Evolutionary conservation across 2,329 filamentous ascomycete genomes (phyloP).

Genomic region (Didymella pinodella): DNA sequence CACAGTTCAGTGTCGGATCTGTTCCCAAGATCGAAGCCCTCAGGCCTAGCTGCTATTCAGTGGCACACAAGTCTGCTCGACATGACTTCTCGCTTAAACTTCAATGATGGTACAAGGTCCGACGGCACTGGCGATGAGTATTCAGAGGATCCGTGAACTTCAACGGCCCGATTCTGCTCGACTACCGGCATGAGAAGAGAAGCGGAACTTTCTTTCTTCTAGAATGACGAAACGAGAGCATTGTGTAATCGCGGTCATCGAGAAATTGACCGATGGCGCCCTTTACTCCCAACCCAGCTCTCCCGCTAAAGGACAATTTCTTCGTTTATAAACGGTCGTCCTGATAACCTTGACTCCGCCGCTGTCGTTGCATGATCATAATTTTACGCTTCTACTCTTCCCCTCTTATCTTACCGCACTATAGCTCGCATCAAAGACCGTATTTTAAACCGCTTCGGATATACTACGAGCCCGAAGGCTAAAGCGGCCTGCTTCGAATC

Average conservation of each 20-base stretch:
- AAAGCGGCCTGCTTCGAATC: neutral
- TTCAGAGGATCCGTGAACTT: slow-evolving; percentile 8
- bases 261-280: neutral
- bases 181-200: slow-evolving; percentile 9
- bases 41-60: neutral
- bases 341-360: neutral
- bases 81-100: neutral
- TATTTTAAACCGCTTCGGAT: neutral
- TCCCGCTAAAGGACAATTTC: neutral
- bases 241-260: neutral
- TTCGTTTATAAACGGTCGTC: neutral
- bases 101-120: neutral
- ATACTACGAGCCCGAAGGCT: neutral
- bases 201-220: neutral
- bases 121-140: neutral
- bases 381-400: neutral
- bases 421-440: slow-evolving; percentile 3
- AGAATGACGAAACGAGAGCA: neutral
- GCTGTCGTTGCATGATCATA: neutral
- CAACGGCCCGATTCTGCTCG: slow-evolving; percentile 2
- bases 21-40: neutral
- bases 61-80: neutral
- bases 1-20: neutral
- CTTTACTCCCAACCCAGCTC: neutral
- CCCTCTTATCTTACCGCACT: neutral